Conservation (phyloP, 371 early-diverging fungal species). For the Phascolomyces articulosus region DNA sequence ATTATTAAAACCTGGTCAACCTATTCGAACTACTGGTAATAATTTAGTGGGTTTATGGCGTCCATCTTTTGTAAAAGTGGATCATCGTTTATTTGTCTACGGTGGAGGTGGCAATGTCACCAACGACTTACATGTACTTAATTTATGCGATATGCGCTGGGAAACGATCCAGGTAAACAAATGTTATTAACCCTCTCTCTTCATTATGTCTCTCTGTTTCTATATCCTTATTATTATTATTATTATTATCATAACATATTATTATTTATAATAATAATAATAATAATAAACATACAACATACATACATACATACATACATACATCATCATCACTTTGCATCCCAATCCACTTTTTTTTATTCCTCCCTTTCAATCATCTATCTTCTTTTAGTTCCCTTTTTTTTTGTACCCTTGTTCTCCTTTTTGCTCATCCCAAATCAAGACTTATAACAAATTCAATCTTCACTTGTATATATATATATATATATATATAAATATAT, state of each 20-base stretch:
- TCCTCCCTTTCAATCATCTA: background rate
- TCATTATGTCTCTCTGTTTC: no score
- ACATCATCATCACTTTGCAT: background rate
- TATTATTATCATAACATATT: no score
- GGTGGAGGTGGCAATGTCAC: conserved; percentile 69
- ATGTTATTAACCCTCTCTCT: no score
- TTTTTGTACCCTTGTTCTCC: background rate
- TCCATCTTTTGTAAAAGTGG: conserved; percentile 65
- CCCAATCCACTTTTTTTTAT: background rate
- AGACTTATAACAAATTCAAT: no score
- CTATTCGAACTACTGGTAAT: conserved; percentile 58
- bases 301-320: conserved; percentile 7
- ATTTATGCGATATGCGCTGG: conserved; percentile 54
- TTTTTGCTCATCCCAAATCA: no score
- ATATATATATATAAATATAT: no score
- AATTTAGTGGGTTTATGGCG: conserved; percentile 70
- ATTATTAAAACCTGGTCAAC: conserved; percentile 47
- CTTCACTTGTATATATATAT: no score
- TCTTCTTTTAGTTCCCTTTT: background rate
- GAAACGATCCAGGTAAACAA: conserved; percentile 47
- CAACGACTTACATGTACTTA: conserved; percentile 61
- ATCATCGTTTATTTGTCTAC: conserved; percentile 60
- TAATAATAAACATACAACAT: background rate
- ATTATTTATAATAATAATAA: no score
- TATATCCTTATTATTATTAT: no score